Conservation (phyloP, 31 red algal species). For the Porphyra umbilicalis region DNA sequence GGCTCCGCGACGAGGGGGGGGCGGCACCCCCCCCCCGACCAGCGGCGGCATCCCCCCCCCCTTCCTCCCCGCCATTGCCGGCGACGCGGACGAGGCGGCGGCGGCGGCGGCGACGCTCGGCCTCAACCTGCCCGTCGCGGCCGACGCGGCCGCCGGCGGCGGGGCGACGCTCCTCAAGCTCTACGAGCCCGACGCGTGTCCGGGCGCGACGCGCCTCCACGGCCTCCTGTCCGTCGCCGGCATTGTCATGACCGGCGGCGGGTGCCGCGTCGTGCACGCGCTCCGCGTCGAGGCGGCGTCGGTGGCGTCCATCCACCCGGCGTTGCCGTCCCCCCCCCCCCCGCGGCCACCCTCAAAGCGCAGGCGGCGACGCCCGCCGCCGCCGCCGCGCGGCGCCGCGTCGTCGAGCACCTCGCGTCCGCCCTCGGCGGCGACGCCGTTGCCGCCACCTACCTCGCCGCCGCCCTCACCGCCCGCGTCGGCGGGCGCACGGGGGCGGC, state of each 20-base stretch:
- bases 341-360: too few species aligned
- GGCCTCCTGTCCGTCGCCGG: conserved; percentile 39
- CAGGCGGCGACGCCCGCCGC: background rate
- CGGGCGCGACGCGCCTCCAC: conserved; percentile 14
- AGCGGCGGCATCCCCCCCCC: too few species aligned
- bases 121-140: conserved; percentile 44
- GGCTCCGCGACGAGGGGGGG: background rate
- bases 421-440: conserved; percentile 30
- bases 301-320: conserved; percentile 10
- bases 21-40: background rate
- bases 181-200: conserved; percentile 8
- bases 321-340: conserved; percentile 9
- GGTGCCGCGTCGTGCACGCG: conserved; percentile 46
- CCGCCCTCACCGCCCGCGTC: conserved; percentile 27
- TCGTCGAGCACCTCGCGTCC: conserved; percentile 25
- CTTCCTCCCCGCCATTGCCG: background rate
- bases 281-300: conserved; percentile 18
- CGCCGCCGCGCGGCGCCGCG: conserved; percentile 10
- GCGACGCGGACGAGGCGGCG: background rate
- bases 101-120: conserved; percentile 24
- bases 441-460: conserved; percentile 55
- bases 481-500: conserved; percentile 4
- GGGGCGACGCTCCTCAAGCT: conserved; percentile 47
- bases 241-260: conserved; percentile 19
- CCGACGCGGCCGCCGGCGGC: conserved; percentile 11